phyloP scores from a whole-genome alignment of 257 asterid genomes.

The Asclepias syriaca region DNA sequence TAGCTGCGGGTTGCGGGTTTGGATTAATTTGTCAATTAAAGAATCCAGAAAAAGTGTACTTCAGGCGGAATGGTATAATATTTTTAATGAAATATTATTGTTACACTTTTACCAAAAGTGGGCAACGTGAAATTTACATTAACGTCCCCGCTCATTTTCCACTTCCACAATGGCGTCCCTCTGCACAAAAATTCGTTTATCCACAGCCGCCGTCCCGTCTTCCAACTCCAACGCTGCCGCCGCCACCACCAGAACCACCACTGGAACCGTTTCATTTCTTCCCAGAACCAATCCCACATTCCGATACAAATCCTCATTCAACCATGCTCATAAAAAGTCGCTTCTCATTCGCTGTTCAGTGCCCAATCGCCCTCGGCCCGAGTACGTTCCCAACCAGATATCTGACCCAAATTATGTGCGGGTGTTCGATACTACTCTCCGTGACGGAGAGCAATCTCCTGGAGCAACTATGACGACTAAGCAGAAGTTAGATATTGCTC shows the following conservation, averaged over 20 bases:
- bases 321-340: constrained; percentile 3
- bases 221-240: constrained; percentile 7
- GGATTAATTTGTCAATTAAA: no score
- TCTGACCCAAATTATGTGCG: constrained; percentile 87
- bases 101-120: no score
- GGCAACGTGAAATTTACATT: no score
- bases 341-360: constrained; percentile 50
- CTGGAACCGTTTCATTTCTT: background rate
- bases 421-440: constrained; percentile 87
- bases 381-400: constrained; percentile 64
- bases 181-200: background rate
- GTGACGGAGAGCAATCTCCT: constrained; percentile 99
- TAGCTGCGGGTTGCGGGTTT: no score
- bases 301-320: constrained; percentile 1
- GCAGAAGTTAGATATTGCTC: constrained; percentile 85
- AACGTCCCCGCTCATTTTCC: background rate
- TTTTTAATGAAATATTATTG: no score
- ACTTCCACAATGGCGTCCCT: constrained; percentile 13
- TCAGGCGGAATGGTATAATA: no score
- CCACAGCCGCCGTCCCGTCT: background rate
- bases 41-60: no score
- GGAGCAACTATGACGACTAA: constrained; percentile 96
- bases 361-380: constrained; percentile 50
- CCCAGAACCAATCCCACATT: constrained; percentile 1
- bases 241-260: background rate